phyloP scores from a whole-genome alignment of 1,139 yeast genomes.

The Keqinozyma sinolaborantium region DNA sequence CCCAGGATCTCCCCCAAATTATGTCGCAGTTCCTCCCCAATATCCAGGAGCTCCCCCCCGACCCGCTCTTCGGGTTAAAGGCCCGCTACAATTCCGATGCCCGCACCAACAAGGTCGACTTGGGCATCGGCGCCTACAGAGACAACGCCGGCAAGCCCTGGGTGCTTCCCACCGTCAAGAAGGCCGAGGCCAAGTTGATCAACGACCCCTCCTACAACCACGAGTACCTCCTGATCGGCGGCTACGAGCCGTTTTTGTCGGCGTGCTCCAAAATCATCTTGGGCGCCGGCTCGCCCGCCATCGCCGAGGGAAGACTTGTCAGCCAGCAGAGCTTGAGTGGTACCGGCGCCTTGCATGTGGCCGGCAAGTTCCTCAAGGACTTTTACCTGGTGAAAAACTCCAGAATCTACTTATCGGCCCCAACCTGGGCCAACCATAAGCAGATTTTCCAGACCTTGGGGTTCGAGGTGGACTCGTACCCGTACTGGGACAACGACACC shows the following conservation, averaged over 20 bases:
- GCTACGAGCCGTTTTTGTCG: constrained; percentile 63
- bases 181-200: constrained; percentile 59
- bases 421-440: constrained; percentile 96
- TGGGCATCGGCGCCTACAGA: constrained; percentile 96
- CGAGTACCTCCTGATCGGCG: constrained; percentile 85
- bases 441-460: constrained; percentile 74
- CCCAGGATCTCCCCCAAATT: no score
- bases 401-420: constrained; percentile 72
- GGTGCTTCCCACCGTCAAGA: constrained; percentile 82
- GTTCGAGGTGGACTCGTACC: constrained; percentile 61
- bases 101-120: constrained; percentile 70
- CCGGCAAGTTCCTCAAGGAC: constrained; percentile 67
- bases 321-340: constrained; percentile 90
- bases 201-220: constrained; percentile 69
- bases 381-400: constrained; percentile 42
- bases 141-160: constrained; percentile 91
- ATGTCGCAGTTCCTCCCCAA: constrained; percentile 43
- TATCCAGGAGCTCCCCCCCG: constrained; percentile 65
- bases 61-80: constrained; percentile 80
- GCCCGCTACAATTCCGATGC: constrained; percentile 68
- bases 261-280: constrained; percentile 80
- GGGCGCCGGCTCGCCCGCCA: constrained; percentile 60
- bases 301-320: constrained; percentile 53
- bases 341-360: constrained; percentile 92
- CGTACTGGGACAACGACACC: constrained; percentile 67